Evolutionary conservation across 2,329 filamentous ascomycete species (phyloP).

Genomic region (Colletotrichum destructivum): DNA sequence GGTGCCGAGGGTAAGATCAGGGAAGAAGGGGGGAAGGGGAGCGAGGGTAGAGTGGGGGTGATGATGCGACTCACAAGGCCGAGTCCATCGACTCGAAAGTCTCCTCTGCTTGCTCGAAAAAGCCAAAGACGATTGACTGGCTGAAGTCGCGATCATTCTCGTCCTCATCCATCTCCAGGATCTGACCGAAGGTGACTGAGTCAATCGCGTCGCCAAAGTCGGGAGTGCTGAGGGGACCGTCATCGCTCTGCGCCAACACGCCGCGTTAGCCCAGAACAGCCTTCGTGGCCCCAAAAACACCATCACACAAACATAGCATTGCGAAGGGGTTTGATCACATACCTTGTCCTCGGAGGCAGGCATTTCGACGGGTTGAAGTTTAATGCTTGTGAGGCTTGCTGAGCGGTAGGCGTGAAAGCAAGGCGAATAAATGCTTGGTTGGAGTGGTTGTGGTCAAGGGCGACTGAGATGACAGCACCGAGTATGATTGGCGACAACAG

Average conservation of each 20-base stretch:
- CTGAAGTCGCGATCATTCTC: slow-evolving; percentile 90
- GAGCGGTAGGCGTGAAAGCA: slow-evolving; percentile 23
- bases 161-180: slow-evolving; percentile 98
- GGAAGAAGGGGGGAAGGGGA: slow-evolving; percentile 28
- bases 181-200: slow-evolving; percentile 87
- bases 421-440: slow-evolving; percentile 21
- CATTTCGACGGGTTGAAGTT: slow-evolving; percentile 34
- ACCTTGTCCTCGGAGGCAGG: slow-evolving; percentile 52
- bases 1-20: slow-evolving; percentile 19
- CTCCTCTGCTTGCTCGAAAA: slow-evolving; percentile 90
- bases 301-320: slow-evolving; percentile 46
- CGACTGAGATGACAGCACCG: slow-evolving; percentile 24
- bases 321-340: slow-evolving; percentile 41
- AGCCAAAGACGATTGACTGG: slow-evolving; percentile 88
- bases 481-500: slow-evolving; percentile 28
- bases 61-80: slow-evolving; percentile 77
- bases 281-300: slow-evolving; percentile 34
- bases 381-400: slow-evolving; percentile 15
- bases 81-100: slow-evolving; percentile 90
- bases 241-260: slow-evolving; percentile 42
- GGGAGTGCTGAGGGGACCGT: slow-evolving; percentile 49
- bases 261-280: slow-evolving; percentile 27
- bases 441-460: slow-evolving; percentile 23
- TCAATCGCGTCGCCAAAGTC: slow-evolving; percentile 83
- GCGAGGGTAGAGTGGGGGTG: neutral